Conservation (phyloP, 225 moss, liverwort and hornwort genomes). For the Sphagnum contortum region DNA sequence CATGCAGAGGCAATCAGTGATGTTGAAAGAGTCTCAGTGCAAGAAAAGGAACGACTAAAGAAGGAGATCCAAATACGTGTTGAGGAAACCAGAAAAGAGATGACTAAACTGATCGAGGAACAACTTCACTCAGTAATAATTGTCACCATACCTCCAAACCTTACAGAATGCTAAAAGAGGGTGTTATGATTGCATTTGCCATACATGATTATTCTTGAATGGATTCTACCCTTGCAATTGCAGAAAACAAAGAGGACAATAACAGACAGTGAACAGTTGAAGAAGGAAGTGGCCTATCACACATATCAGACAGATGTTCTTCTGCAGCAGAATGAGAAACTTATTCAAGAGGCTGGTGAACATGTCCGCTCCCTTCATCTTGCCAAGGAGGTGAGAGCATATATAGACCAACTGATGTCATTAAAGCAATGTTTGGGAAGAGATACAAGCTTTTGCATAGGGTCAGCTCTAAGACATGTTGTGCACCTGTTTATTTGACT, state of each 20-base stretch:
- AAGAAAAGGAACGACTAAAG: conserved; percentile 78
- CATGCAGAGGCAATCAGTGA: conserved; percentile 78
- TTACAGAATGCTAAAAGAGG: too few relatives aligned
- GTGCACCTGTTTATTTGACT: too few relatives aligned
- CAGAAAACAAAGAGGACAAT: conserved; percentile 70
- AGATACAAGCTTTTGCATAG: too few relatives aligned
- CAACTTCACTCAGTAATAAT: conserved; percentile 53
- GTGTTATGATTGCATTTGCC: too few relatives aligned
- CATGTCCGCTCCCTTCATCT: conserved; percentile 28
- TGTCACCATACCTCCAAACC: background rate
- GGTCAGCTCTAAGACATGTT: too few relatives aligned
- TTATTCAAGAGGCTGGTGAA: conserved; percentile 23
- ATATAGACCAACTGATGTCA: too few relatives aligned
- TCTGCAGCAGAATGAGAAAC: conserved; percentile 43
- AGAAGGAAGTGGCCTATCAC: conserved; percentile 56
- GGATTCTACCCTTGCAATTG: background rate
- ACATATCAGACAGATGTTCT: conserved; percentile 51
- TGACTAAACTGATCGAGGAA: conserved; percentile 46
- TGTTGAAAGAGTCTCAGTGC: conserved; percentile 72
- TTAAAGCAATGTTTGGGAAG: too few relatives aligned
- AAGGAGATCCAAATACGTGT: conserved; percentile 68
- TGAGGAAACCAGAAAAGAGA: conserved; percentile 61
- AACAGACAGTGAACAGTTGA: conserved; percentile 54
- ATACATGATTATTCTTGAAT: background rate
- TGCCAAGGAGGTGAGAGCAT: conserved; percentile 48